phyloP scores from a whole-genome alignment of 805 yeast genomes.

The Ogataea trehaloabstinens region DNA sequence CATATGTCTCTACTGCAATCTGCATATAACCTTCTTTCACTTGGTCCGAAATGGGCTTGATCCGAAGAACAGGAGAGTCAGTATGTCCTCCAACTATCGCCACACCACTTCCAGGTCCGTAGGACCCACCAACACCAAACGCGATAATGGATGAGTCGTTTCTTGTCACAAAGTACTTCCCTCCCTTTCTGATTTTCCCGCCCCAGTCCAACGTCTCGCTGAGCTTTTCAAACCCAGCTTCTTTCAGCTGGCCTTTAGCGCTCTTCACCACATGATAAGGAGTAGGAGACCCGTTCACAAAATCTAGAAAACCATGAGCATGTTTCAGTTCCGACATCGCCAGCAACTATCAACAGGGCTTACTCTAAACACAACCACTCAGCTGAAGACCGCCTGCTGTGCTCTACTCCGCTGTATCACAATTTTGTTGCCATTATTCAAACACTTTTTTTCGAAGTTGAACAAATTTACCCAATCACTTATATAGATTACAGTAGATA shows the following conservation, averaged over 20 bases:
- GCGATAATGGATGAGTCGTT: conserved; percentile 89
- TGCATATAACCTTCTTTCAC: conserved; percentile 74
- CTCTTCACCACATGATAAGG: conserved; percentile 89
- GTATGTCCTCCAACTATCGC: conserved; percentile 96
- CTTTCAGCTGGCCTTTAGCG: conserved; percentile 50
- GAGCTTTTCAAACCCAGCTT: conserved; percentile 71
- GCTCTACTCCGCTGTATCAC: too few species aligned
- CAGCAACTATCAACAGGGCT: too few species aligned
- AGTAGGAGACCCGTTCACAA: conserved; percentile 83
- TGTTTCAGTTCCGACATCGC: conserved; percentile 25
- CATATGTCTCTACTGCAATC: conserved; percentile 91
- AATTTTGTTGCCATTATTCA: too few species aligned
- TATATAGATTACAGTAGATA: too few species aligned
- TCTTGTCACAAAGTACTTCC: conserved; percentile 83
- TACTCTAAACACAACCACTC: too few species aligned
- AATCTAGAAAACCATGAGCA: conserved; percentile 67
- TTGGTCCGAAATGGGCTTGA: conserved; percentile 82
- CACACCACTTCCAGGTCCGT: conserved; percentile 75
- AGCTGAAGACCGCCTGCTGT: too few species aligned
- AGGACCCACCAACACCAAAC: conserved; percentile 72
- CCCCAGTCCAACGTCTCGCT: conserved; percentile 74
- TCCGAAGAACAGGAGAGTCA: conserved; percentile 85
- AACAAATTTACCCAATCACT: not conserved
- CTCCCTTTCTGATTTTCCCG: conserved; percentile 47
- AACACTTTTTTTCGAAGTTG: too few species aligned